Evolutionary conservation across 2,329 filamentous ascomycete species (phyloP), one percentile per base, ranked within the genome.

Genomic region (Coniochaeta prunicola): DNA sequence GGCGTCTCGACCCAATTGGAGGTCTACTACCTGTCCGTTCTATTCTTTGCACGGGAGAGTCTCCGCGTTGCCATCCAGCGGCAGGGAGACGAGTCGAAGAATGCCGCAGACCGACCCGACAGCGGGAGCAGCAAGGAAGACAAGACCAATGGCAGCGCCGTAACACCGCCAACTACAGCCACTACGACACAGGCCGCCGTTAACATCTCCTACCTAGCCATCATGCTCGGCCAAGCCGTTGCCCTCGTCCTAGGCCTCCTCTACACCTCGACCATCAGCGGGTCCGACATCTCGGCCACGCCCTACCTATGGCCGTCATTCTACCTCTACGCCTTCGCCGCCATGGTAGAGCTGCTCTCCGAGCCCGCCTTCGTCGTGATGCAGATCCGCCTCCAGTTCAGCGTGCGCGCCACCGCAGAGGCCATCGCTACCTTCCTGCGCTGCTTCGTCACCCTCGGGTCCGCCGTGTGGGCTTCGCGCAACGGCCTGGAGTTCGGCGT

Each of bases 1-100:
- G 94, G 93, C 6, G 80, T 96, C 5, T 89, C 92, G 1, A 88
- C 92, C 0, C 94, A 97, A 71, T 82, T 99, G 3, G 94, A 99
- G 67, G 85, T 97, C 0, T 97, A 92, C 72, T 92, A 93, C 60
- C 88, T 96, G 50, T 91, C 92, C 0, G 87, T 96, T n/a, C 81
- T 99, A 0, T 97, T 96, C 73, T 97, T 99, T 68, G 89, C 94
- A 0, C 84, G 94, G 40, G 94, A 99, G 74, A 93, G 89, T 67
- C 77, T 97, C 55, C 88, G 94, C 17, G 88, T 96, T n/a, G 92
- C 93, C 28, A 84, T 96, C 36, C 93, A 97, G 74, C 83, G 94
- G 57, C 89, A 92, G 65, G 76, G 77, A 15, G 64, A 73, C n/a
- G 69, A 73, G n/a, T 63, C 62, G 15, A 58, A 24, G n/a, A 13